Percentiles rank a stretch among this genome's conserved stretches.
phyloP scores from a whole-genome alignment of 306 rosid genomes.

The Acacia melanoxylon region DNA sequence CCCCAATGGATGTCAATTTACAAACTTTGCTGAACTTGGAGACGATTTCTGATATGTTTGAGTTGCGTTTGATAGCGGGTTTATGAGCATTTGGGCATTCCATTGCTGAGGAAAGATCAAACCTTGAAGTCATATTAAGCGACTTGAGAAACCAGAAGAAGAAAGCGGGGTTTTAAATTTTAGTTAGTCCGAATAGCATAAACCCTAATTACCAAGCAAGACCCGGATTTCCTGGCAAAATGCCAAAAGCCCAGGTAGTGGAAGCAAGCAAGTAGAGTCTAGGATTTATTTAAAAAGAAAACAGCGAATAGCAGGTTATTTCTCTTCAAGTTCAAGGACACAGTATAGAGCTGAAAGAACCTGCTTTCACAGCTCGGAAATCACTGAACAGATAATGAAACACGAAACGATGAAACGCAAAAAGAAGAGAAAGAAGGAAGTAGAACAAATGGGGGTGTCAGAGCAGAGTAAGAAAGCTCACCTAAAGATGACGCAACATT shows the following conservation, averaged over 20 bases:
- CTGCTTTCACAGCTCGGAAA: constrained; percentile 16
- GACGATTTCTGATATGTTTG: constrained; percentile 71
- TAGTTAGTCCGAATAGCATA: constrained; percentile 22
- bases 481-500: constrained; percentile 24
- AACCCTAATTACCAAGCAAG: constrained; percentile 25
- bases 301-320: not conserved
- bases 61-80: constrained; percentile 54
- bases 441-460: not conserved
- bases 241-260: constrained; percentile 29
- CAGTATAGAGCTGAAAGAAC: not conserved
- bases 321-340: not conserved
- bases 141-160: constrained; percentile 15
- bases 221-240: constrained; percentile 40
- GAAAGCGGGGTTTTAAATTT: not conserved
- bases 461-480: constrained; percentile 11
- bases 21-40: constrained; percentile 72
- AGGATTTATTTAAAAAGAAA: not conserved
- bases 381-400: constrained; percentile 9
- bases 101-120: constrained; percentile 43
- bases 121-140: constrained; percentile 23
- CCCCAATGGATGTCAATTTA: constrained; percentile 77
- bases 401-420: not conserved
- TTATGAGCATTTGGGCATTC: constrained; percentile 47
- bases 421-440: not conserved
- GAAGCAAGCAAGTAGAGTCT: constrained; percentile 39